Base-by-base conservation (phyloP, 2,329 filamentous ascomycete species). In the Colletotrichum karsti region DNA sequence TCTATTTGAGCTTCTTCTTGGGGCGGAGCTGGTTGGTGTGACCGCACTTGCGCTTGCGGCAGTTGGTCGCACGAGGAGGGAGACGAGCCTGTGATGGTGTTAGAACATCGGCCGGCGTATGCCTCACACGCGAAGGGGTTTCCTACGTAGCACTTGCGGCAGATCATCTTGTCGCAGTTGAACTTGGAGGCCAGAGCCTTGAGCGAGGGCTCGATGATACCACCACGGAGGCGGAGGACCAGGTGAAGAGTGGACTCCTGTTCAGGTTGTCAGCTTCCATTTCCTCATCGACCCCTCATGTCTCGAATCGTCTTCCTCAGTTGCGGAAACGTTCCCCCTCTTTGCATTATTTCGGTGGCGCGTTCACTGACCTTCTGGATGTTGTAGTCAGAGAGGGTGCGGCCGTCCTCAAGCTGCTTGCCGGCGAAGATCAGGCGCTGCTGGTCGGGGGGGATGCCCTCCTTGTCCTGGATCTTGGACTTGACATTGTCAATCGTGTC, bases 131-230 rank as follows among this genome's bases (percentile, higher is more conserved):
- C 22, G 9, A 24, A 53, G 22, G 18, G 54, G 68, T 51, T 66
- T 91, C 92, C 78, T 91, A 96, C 94, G 87, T 98, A 98, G 93
- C 96, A 99, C 93, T 99, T 98, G 90, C 96, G 95, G 94, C 96
- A 98, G 87, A 98, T 97, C 92, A 95, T 95, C 92, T 98, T 98
- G 77, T 98, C 96, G 93, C 95, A 98, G 92, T 99, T 98, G 91
- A 97, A 98, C 91, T 98, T 98, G 89, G 92, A 95, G 82, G 95
- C 95, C 74, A 98, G 92, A 77, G 94, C 95, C 92, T 98, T 98
- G 80, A 98, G 92, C 79, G 95, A 98, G 79, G 96, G 96, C 91
- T 98, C 95, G 80, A 97, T 98, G 89, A 98, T 95, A 90, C 95
- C 95, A 90, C 95, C 95, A 90, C 95, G 95, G 79, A 98, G 95